Conservation (phyloP, 495 filamentous ascomycete species). For the Podospora sp. region DNA sequence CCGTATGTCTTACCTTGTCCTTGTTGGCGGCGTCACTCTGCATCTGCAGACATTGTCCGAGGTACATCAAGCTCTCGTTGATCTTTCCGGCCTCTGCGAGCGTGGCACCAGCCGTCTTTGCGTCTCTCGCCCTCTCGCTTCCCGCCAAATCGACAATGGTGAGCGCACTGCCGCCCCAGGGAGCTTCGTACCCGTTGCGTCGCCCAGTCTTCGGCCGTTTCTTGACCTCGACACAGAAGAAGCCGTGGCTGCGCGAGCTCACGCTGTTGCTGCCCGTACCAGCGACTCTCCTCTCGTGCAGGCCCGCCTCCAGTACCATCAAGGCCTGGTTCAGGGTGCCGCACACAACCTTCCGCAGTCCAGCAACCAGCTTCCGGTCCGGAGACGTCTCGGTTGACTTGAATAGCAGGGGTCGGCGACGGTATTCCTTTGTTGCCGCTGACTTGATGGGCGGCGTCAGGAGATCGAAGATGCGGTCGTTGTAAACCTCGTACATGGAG, state of each 20-base stretch:
- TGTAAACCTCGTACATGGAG: constrained; percentile 99
- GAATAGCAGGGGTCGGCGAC: constrained; percentile 78
- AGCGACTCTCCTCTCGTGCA: constrained; percentile 84
- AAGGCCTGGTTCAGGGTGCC: constrained; percentile 83
- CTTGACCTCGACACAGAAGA: constrained; percentile 95
- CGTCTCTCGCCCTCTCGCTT: constrained; percentile 88
- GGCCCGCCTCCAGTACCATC: constrained; percentile 85
- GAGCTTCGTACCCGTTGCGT: constrained; percentile 43
- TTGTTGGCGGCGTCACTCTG: constrained; percentile 77
- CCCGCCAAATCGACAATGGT: constrained; percentile 93
- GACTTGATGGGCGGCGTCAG: constrained; percentile 59
- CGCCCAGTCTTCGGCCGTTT: constrained; percentile 63
- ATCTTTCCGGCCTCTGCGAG: constrained; percentile 96
- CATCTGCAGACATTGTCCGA: constrained; percentile 96
- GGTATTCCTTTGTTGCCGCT: constrained; percentile 63
- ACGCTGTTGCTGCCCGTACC: constrained; percentile 88
- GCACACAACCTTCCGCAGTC: constrained; percentile 87
- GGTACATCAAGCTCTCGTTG: constrained; percentile 96
- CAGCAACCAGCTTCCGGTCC: constrained; percentile 88
- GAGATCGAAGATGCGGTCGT: constrained; percentile 95
- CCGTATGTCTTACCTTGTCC: constrained; percentile 63
- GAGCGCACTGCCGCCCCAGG: constrained; percentile 79
- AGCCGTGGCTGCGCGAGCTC: constrained; percentile 90
- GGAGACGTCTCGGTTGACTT: constrained; percentile 82
- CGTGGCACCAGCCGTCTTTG: constrained; percentile 90